phyloP scores from a whole-genome alignment of 106 monocot genomes.

The Acanthochlamys bracteata region DNA sequence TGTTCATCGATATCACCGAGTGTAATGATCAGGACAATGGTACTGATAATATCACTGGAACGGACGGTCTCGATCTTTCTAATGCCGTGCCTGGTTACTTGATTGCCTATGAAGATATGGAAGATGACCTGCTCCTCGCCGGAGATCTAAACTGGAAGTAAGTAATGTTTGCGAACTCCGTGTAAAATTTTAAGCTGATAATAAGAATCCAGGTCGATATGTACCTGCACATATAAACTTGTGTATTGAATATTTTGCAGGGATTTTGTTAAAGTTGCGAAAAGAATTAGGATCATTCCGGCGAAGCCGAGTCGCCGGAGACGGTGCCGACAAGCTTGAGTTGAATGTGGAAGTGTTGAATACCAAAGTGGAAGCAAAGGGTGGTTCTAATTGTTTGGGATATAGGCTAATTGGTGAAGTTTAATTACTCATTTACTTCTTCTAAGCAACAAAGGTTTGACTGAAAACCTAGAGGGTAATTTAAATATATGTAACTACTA shows the following conservation, averaged over 20 bases:
- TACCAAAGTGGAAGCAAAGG: too few species aligned
- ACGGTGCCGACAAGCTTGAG: neutral
- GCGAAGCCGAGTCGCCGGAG: slow-evolving; percentile 21
- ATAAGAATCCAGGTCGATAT: too few species aligned
- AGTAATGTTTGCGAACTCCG: neutral
- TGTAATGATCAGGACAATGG: neutral
- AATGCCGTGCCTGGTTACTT: slow-evolving; percentile 75
- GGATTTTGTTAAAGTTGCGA: slow-evolving; percentile 36
- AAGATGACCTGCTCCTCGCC: slow-evolving; percentile 77
- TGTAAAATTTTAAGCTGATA: too few species aligned
- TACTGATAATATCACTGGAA: too few species aligned
- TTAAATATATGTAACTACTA: too few species aligned
- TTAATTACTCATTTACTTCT: too few species aligned
- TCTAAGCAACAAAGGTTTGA: too few species aligned
- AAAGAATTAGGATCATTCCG: slow-evolving; percentile 41
- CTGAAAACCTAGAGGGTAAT: too few species aligned
- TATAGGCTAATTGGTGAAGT: too few species aligned
- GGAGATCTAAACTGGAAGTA: slow-evolving; percentile 87
- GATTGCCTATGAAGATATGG: slow-evolving; percentile 85
- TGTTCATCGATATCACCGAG: slow-evolving; percentile 46
- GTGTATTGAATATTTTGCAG: slow-evolving; percentile 6
- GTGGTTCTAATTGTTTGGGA: too few species aligned
- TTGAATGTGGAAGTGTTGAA: neutral
- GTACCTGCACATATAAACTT: too few species aligned
- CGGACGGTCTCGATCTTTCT: slow-evolving; percentile 31